These are phyloP conservation scores for Eutrema salsugineum DNA, from an alignment of 441 rosid species.

Conservation along the genomic window DNA sequence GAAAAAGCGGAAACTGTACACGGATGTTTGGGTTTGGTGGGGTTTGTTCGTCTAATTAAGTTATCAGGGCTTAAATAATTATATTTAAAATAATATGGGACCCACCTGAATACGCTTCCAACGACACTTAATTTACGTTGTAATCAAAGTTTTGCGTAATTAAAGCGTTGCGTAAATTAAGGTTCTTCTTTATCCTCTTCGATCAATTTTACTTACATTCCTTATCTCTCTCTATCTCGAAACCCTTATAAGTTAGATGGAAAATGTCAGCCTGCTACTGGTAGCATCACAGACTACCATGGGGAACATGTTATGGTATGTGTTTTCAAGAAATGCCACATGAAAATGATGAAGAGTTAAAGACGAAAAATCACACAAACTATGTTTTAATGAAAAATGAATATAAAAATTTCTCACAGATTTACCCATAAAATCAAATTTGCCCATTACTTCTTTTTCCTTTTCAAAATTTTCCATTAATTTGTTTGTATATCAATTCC, in stretches of 20 bases:
- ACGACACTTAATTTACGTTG: slow-evolving; percentile 18
- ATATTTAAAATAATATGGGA: neutral
- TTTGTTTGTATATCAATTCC: neutral
- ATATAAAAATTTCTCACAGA: too few relatives aligned
- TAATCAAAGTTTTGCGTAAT: slow-evolving; percentile 7
- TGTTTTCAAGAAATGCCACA: neutral
- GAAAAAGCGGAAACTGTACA: slow-evolving; percentile 21
- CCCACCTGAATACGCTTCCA: slow-evolving; percentile 15
- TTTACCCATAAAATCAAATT: too few relatives aligned
- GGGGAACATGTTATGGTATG: neutral
- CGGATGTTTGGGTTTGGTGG: slow-evolving; percentile 21
- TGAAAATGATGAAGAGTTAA: neutral
- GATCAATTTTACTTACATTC: neutral
- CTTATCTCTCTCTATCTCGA: neutral
- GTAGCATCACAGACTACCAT: neutral
- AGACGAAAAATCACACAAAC: too few relatives aligned
- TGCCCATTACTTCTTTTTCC: too few relatives aligned
- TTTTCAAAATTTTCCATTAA: neutral
- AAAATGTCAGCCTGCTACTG: neutral
- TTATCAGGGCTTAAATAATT: neutral
- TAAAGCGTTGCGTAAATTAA: neutral
- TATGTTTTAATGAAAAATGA: too few relatives aligned
- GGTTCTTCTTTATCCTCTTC: neutral
- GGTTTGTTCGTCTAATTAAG: slow-evolving; percentile 25
- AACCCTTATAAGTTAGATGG: neutral